Percentiles rank a stretch among this genome's conserved stretches.
Evolutionary conservation across 257 asterid genomes (phyloP).

Genomic region (Marsdenia floribunda): DNA sequence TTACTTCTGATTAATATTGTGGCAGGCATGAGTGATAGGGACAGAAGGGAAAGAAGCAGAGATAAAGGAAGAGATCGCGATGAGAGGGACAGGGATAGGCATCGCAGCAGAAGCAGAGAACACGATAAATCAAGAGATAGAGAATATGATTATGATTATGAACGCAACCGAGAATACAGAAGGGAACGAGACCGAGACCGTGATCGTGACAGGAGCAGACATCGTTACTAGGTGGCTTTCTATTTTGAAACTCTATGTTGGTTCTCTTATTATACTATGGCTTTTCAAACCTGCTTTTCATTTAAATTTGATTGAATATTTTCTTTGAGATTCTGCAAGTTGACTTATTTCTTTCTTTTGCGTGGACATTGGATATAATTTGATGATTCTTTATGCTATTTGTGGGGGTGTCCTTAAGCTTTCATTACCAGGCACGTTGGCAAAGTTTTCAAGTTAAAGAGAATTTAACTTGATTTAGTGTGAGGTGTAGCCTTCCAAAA

Average conservation of each 20-base stretch:
- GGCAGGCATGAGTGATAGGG: conserved; percentile 51
- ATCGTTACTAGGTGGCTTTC: conserved; percentile 26
- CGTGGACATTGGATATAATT: neutral
- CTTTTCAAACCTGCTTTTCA: neutral
- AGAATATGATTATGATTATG: conserved; percentile 53
- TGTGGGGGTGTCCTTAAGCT: too few relatives aligned
- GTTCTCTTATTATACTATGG: neutral
- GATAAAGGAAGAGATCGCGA: conserved; percentile 68
- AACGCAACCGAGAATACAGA: conserved; percentile 66
- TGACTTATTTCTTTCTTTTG: neutral
- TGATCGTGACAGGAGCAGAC: conserved; percentile 47
- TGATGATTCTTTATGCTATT: too few relatives aligned
- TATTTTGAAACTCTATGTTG: neutral
- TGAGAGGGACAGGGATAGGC: conserved; percentile 66
- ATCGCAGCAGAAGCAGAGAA: conserved; percentile 61
- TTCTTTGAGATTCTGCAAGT: neutral
- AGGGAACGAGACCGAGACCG: conserved; percentile 58
- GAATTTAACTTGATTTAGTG: too few relatives aligned
- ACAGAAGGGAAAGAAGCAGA: conserved; percentile 60
- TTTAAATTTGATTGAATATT: neutral
- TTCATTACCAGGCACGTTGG: too few relatives aligned
- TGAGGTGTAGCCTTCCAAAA: too few relatives aligned
- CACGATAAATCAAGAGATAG: conserved; percentile 62
- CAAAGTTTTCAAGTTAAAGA: too few relatives aligned
- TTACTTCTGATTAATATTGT: conserved; percentile 1